These are phyloP conservation scores for Nannochloropsis granulata DNA, from an alignment of 108 stramenopile genomes.

Conservation along the genomic window DNA sequence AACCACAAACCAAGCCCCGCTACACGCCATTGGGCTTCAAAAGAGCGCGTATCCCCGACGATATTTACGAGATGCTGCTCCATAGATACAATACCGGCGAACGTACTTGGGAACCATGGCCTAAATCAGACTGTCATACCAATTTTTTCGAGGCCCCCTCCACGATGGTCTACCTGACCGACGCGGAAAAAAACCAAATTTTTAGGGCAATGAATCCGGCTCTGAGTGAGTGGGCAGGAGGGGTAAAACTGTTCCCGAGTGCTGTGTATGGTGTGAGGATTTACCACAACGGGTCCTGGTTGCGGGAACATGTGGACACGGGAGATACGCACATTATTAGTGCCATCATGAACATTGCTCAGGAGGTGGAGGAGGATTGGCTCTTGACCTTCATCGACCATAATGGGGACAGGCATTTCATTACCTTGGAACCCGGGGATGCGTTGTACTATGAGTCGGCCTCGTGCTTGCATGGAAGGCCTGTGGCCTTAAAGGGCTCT, in stretches of 20 bases:
- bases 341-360: constrained; percentile 67
- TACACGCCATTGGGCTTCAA: neutral
- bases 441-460: constrained; percentile 75
- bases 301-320: constrained; percentile 81
- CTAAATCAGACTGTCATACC: neutral
- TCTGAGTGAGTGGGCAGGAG: constrained; percentile 57
- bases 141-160: neutral
- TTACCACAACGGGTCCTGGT: constrained; percentile 50
- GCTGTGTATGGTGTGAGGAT: constrained; percentile 75
- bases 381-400: constrained; percentile 73
- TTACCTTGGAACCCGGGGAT: constrained; percentile 82
- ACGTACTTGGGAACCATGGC: neutral
- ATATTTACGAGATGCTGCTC: neutral
- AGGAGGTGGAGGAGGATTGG: constrained; percentile 73
- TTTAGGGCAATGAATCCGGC: constrained; percentile 13
- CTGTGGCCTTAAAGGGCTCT: constrained; percentile 62
- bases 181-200: neutral
- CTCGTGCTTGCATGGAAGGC: constrained; percentile 73
- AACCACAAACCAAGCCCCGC: neutral
- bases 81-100: neutral
- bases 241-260: constrained; percentile 49
- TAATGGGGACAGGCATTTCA: constrained; percentile 61
- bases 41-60: neutral
- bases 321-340: constrained; percentile 61
- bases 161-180: neutral